These are phyloP conservation scores for Lactifluus hygrophoroides DNA, from an alignment of 768 basidiomycete species.

Conservation along the genomic window DNA sequence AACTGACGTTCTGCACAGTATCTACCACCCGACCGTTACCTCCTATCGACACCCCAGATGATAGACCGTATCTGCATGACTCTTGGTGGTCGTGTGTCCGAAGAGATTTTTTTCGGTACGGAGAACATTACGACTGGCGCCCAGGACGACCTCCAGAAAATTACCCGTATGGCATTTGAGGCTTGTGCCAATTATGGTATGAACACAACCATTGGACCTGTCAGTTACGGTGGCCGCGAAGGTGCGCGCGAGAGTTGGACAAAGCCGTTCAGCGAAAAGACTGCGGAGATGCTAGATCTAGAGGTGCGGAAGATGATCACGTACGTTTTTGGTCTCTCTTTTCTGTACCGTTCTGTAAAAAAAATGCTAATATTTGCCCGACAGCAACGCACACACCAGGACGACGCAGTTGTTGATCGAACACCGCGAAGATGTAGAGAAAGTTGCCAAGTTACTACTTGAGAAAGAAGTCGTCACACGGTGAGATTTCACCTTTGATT, in stretches of 20 bases:
- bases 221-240: conserved; percentile 89
- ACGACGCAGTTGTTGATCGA: conserved; percentile 74
- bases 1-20: conserved; percentile 43
- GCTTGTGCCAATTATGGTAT: conserved; percentile 95
- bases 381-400: conserved; percentile 67
- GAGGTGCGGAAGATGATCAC: conserved; percentile 96
- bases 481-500: conserved; percentile 33
- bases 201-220: conserved; percentile 90
- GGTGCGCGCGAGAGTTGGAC: conserved; percentile 83
- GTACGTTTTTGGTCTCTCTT: conserved; percentile 28
- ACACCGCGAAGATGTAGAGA: conserved; percentile 84
- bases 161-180: conserved; percentile 96
- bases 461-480: conserved; percentile 94
- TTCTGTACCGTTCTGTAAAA: neutral
- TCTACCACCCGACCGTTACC: conserved; percentile 90
- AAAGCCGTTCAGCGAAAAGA: conserved; percentile 98
- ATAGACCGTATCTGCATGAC: conserved; percentile 97
- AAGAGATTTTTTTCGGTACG: conserved; percentile 93
- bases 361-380: conserved; percentile 9
- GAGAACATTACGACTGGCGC: conserved; percentile 96
- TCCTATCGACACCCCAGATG: conserved; percentile 93
- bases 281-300: conserved; percentile 83
- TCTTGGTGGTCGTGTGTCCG: conserved; percentile 92
- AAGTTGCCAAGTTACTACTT: conserved; percentile 83
- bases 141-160: conserved; percentile 96